phyloP scores from a whole-genome alignment of 1,139 yeast species.

The Blastobotrys illinoisensis region DNA sequence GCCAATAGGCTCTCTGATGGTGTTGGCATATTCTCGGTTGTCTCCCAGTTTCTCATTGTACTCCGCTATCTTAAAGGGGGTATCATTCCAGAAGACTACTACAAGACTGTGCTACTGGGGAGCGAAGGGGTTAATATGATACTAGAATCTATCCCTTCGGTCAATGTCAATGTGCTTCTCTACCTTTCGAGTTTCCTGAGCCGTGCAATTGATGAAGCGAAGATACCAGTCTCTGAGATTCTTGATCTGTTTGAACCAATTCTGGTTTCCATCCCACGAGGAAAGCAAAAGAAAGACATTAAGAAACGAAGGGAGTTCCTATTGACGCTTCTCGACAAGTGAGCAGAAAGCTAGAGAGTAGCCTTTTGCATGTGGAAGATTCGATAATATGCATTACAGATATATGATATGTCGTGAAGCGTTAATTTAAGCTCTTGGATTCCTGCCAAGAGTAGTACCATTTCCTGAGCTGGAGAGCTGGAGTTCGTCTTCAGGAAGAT shows the following conservation, averaged over 20 bases:
- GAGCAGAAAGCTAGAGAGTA: too few relatives aligned
- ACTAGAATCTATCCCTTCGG: slow-evolving; percentile 37
- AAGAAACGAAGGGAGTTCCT: slow-evolving; percentile 22
- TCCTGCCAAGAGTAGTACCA: slow-evolving; percentile 84
- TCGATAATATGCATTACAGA: neutral
- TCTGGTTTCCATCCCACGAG: slow-evolving; percentile 29
- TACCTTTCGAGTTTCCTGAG: slow-evolving; percentile 37
- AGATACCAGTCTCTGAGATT: slow-evolving; percentile 14
- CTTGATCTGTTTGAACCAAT: slow-evolving; percentile 29
- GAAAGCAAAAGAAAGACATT: slow-evolving; percentile 14
- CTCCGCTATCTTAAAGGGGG: slow-evolving; percentile 39
- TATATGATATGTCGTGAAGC: neutral
- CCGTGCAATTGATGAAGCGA: slow-evolving; percentile 29
- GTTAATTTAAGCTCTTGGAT: slow-evolving; percentile 9
- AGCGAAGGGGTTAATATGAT: slow-evolving; percentile 26
- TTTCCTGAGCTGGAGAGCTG: slow-evolving; percentile 47
- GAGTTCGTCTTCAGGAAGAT: slow-evolving; percentile 52
- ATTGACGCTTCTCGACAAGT: slow-evolving; percentile 16
- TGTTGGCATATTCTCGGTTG: slow-evolving; percentile 31
- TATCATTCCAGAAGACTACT: slow-evolving; percentile 35
- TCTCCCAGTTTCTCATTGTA: slow-evolving; percentile 31
- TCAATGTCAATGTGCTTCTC: slow-evolving; percentile 39
- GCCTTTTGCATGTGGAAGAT: too few relatives aligned
- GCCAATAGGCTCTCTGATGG: slow-evolving; percentile 23
- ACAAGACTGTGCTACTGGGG: slow-evolving; percentile 25